Percentiles rank a stretch among this genome's conserved stretches.
These are phyloP conservation scores for Allium fistulosum DNA, from an alignment of 106 monocot genomes.

Conservation along the genomic window DNA sequence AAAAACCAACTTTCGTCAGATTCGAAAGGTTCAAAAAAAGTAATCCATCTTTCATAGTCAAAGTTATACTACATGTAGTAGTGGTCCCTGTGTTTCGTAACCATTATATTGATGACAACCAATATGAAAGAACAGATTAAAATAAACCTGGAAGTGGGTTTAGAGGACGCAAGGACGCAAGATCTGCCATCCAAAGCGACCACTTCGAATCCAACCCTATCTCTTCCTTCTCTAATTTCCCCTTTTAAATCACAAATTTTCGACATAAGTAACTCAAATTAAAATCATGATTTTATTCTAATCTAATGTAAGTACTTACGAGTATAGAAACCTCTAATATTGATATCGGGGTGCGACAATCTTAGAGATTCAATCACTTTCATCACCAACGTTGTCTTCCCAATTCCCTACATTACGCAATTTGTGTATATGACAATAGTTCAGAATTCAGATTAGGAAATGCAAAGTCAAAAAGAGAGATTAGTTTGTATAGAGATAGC, in stretches of 20 bases:
- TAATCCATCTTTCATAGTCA: too few species aligned
- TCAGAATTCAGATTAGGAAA: not conserved
- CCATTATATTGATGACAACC: too few species aligned
- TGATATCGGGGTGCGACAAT: slow-evolving; percentile 54
- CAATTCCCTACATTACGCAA: slow-evolving; percentile 47
- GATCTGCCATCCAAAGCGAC: slow-evolving; percentile 59
- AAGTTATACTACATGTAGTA: too few species aligned
- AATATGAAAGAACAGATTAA: not conserved
- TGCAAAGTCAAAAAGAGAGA: not conserved
- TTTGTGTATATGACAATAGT: not conserved
- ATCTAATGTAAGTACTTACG: slow-evolving; percentile 11
- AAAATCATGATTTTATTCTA: too few species aligned
- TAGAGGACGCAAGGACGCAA: slow-evolving; percentile 56
- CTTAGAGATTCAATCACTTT: slow-evolving; percentile 51
- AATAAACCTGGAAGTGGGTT: slow-evolving; percentile 31
- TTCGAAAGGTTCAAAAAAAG: too few species aligned
- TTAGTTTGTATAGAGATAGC: not conserved
- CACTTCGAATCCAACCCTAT: slow-evolving; percentile 78
- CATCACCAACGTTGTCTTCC: slow-evolving; percentile 93
- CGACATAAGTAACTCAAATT: not conserved
- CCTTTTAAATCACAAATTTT: slow-evolving; percentile 18
- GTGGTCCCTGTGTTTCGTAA: too few species aligned
- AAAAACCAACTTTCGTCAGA: too few species aligned
- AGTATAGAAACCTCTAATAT: slow-evolving; percentile 78
- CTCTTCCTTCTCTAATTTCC: slow-evolving; percentile 61